Percentiles rank a stretch among this genome's conserved stretches.
These are phyloP conservation scores for Marchantia paleacea DNA, from an alignment of 225 moss, liverwort and hornwort species.

Conservation along the genomic window DNA sequence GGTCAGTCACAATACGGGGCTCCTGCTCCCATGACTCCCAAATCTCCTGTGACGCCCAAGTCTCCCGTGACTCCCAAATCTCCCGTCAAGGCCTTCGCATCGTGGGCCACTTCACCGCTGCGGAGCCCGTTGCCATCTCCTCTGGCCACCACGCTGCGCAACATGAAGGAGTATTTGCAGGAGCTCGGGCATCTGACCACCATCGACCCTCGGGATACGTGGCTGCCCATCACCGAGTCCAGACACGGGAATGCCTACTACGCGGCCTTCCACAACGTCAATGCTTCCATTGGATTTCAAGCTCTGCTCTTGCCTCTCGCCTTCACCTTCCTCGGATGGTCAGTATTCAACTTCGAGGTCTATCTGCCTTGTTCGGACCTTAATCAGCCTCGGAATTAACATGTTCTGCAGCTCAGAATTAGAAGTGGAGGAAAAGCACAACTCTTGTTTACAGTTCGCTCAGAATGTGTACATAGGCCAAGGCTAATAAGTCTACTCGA, in stretches of 20 bases:
- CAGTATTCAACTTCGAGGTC: slow-evolving; percentile 12
- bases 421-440: too few relatives aligned
- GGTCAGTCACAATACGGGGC: not conserved
- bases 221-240: slow-evolving; percentile 37
- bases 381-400: too few relatives aligned
- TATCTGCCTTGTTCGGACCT: too few relatives aligned
- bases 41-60: slow-evolving; percentile 1
- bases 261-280: slow-evolving; percentile 70
- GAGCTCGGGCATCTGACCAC: slow-evolving; percentile 40
- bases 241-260: slow-evolving; percentile 59
- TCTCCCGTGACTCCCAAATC: slow-evolving; percentile 6
- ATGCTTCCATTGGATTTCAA: slow-evolving; percentile 73
- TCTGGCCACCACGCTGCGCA: slow-evolving; percentile 17
- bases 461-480: too few relatives aligned
- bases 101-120: slow-evolving; percentile 26
- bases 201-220: slow-evolving; percentile 37
- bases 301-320: slow-evolving; percentile 72
- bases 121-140: slow-evolving; percentile 26
- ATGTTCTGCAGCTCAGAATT: too few relatives aligned
- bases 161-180: slow-evolving; percentile 37
- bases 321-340: slow-evolving; percentile 81
- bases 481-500: too few relatives aligned
- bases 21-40: not conserved
- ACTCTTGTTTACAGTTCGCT: too few relatives aligned
- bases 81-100: slow-evolving; percentile 13